Evolutionary conservation across 805 yeast species (phyloP).

Genomic region (Lipomyces yamanashiensis): DNA sequence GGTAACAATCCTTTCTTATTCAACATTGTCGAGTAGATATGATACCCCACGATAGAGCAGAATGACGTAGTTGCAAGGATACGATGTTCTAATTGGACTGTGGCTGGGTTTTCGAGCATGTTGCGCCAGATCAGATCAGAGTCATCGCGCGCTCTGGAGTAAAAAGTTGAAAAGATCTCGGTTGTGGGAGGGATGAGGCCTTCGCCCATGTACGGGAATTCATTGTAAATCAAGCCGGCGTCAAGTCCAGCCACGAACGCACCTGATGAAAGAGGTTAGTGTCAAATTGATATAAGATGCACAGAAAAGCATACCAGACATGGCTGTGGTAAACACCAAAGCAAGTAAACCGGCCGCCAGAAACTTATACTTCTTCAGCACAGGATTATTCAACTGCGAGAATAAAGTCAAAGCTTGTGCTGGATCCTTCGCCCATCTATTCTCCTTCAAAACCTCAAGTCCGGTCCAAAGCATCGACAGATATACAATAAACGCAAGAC

Average conservation of each 20-base stretch:
- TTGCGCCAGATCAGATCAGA: conserved; percentile 91
- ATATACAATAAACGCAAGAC: conserved; percentile 87
- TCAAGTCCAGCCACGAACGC: conserved; percentile 98
- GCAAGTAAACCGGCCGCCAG: conserved; percentile 61
- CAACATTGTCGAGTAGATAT: conserved; percentile 52
- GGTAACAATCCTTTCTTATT: conserved; percentile 53
- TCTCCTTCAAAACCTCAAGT: conserved; percentile 76
- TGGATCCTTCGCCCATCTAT: conserved; percentile 70
- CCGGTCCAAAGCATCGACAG: conserved; percentile 92
- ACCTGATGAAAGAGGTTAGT: conserved; percentile 65
- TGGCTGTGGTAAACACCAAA: conserved; percentile 83
- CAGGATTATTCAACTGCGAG: conserved; percentile 60
- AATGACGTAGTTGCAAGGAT: conserved; percentile 82
- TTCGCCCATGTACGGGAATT: conserved; percentile 94
- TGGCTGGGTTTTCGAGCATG: conserved; percentile 90
- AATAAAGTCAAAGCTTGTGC: conserved; percentile 58
- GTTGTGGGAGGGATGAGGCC: conserved; percentile 69
- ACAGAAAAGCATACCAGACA: conserved; percentile 82
- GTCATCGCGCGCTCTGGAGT: conserved; percentile 65
- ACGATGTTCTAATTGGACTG: conserved; percentile 92
- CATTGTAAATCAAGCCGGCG: conserved; percentile 94
- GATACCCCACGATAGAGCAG: conserved; percentile 52
- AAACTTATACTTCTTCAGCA: conserved; percentile 61
- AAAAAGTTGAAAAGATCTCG: conserved; percentile 79
- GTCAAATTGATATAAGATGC: conserved; percentile 96